Percentiles rank a stretch among this genome's conserved stretches.
Evolutionary conservation across 768 basidiomycete species (phyloP).

Genomic region (Coprinellus micaceus): DNA sequence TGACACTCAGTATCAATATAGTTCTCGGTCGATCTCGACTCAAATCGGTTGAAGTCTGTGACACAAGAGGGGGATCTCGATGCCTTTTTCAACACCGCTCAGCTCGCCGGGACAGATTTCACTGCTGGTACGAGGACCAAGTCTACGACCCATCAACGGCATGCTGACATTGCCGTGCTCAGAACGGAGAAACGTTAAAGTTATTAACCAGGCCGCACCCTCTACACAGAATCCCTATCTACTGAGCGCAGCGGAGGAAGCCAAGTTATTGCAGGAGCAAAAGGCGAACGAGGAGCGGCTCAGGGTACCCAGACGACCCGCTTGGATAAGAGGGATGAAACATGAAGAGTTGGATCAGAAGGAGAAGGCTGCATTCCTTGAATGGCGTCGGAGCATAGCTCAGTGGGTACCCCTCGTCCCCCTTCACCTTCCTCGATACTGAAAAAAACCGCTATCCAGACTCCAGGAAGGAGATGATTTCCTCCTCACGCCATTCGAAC

Average conservation of each 20-base stretch:
- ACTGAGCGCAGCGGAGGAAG: slow-evolving; percentile 78
- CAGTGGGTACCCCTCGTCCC: slow-evolving; percentile 52
- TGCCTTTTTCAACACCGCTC: slow-evolving; percentile 92
- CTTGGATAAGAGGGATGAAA: slow-evolving; percentile 83
- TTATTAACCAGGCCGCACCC: slow-evolving; percentile 57
- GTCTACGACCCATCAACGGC: background rate
- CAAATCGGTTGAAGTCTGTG: slow-evolving; percentile 77
- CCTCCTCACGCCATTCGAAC: slow-evolving; percentile 93
- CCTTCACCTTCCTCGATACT: background rate
- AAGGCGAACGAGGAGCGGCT: slow-evolving; percentile 68
- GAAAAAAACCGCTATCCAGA: slow-evolving; percentile 39
- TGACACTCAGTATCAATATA: slow-evolving; percentile 25
- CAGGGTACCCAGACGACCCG: slow-evolving; percentile 84
- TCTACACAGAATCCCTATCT: slow-evolving; percentile 79
- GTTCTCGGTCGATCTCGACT: slow-evolving; percentile 77
- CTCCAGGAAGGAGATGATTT: slow-evolving; percentile 84
- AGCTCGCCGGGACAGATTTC: slow-evolving; percentile 92
- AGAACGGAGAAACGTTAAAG: slow-evolving; percentile 81
- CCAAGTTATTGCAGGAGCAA: slow-evolving; percentile 69
- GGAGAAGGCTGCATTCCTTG: slow-evolving; percentile 87
- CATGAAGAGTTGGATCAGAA: slow-evolving; percentile 76
- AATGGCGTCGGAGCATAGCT: slow-evolving; percentile 90
- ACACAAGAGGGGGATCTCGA: slow-evolving; percentile 96
- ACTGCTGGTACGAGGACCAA: slow-evolving; percentile 68
- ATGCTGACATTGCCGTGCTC: slow-evolving; percentile 9